Percentiles rank a stretch among this genome's conserved stretches.
phyloP scores from a whole-genome alignment of 164 flowering plant genomes.

The Hamamelis virginiana region DNA sequence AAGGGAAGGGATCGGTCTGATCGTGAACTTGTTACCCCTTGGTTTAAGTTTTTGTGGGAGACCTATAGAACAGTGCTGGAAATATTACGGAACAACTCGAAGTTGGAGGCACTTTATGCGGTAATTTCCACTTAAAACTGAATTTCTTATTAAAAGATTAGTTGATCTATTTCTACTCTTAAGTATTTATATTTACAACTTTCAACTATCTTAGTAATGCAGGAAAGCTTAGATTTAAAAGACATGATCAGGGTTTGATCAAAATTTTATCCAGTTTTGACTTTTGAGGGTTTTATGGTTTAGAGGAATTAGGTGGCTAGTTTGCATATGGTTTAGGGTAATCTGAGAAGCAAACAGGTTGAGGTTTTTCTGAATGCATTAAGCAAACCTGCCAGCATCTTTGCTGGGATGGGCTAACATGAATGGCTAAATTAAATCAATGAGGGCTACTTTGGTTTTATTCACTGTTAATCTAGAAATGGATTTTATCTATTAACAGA shows the following conservation, averaged over 20 bases:
- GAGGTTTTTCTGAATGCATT: background rate
- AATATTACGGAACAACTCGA: slow-evolving; percentile 87
- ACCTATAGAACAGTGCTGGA: slow-evolving; percentile 94
- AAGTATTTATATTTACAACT: too few relatives aligned
- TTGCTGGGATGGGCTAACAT: background rate
- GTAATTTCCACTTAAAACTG: slow-evolving; percentile 28
- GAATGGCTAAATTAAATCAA: background rate
- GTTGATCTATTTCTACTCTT: background rate
- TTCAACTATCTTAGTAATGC: too few relatives aligned
- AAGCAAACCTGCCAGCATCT: background rate
- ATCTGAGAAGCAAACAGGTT: background rate
- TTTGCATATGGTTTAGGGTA: background rate
- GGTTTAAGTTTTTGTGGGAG: slow-evolving; percentile 99
- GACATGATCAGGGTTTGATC: too few relatives aligned
- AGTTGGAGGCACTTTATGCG: slow-evolving; percentile 88
- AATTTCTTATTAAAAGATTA: background rate
- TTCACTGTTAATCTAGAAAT: background rate
- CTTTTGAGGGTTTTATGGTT: too few relatives aligned
- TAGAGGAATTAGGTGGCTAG: background rate
- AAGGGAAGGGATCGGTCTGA: slow-evolving; percentile 96
- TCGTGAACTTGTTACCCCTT: slow-evolving; percentile 93
- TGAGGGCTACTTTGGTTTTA: background rate
- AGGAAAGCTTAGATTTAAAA: too few relatives aligned
- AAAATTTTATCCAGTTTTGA: too few relatives aligned
- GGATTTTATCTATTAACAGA: background rate